Base-by-base conservation (phyloP, 1,284 basidiomycete species). In the Melampsora americana region DNA sequence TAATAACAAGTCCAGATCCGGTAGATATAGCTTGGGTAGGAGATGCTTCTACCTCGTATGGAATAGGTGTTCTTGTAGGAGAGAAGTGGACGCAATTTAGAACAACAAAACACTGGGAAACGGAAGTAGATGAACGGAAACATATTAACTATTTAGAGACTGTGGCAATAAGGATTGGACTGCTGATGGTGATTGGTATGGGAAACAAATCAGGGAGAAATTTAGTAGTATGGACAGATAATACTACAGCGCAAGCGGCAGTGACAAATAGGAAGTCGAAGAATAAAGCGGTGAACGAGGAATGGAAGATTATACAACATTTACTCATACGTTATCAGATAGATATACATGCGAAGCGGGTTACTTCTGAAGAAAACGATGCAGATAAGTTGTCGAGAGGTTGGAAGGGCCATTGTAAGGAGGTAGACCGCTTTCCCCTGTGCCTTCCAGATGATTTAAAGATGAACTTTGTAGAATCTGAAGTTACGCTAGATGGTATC, bases 361-460 rank as follows among this genome's bases (percentile, higher is more conserved):
- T 69, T 0, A 69, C 18, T 6, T 69, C 46, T 0, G 4, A 69
- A 5, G 68, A 69, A 26, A 69, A 69, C n/a, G 42, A 4, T 6
- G 68, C 68, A 39, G 68, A 69, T 42, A 28, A 23, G 9, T 23
- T 69, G 50, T 69, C 68, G 18, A 5, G 53, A 18, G 67, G 67
- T 16, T 4, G 11, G 1, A 14, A 26, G 5, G 32, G n/a, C 12
- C 12, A n/a, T 2, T 53, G 28, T 46, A n/a, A 3, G 5, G 18
- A 18, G n/a, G 26, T 9, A 11, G 2, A 26, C 23, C 26, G 50
- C 23, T n/a, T 68, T 30, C 7, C 48, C 1, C 14, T 68, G 3
- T 20, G 18, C 18, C 3, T 68, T 30, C 66, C 66, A 26, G 18
- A 32, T 53, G 50, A 68, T 28, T 20, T 53, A 3, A 5, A 4